Evolutionary conservation across 1,284 basidiomycete species (phyloP).

Genomic region (Trametes sp.): DNA sequence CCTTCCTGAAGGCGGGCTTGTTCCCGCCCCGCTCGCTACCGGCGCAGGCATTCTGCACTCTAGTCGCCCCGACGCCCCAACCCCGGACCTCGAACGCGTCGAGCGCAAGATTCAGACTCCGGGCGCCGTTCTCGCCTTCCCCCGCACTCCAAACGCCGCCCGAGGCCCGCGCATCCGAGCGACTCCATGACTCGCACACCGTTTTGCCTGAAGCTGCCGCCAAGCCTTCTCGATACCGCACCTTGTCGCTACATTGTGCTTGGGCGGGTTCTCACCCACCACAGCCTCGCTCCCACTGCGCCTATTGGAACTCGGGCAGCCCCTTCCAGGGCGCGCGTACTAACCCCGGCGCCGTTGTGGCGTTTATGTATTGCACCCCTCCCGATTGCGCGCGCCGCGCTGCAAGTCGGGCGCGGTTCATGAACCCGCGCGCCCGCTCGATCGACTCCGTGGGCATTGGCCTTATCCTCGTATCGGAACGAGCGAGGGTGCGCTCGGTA

Average conservation of each 20-base stretch:
- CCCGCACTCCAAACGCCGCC: slow-evolving; percentile 10
- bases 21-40: neutral
- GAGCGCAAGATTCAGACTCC: slow-evolving; percentile 15
- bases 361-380: neutral
- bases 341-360: slow-evolving; percentile 12
- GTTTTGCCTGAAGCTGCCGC: slow-evolving; percentile 18
- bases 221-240: slow-evolving; percentile 20
- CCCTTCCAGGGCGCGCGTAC: neutral
- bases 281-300: slow-evolving; percentile 31
- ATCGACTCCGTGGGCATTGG: neutral
- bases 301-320: neutral
- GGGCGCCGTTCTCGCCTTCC: slow-evolving; percentile 15
- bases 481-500: neutral
- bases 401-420: neutral
- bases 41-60: neutral
- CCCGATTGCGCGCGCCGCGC: neutral
- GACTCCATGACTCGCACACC: slow-evolving; percentile 17
- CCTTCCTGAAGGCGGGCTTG: slow-evolving; percentile 7
- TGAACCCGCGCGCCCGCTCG: neutral
- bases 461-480: slow-evolving; percentile 8
- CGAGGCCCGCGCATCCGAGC: slow-evolving; percentile 23
- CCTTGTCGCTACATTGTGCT: slow-evolving; percentile 8
- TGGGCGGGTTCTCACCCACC: slow-evolving; percentile 25
- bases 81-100: slow-evolving; percentile 5
- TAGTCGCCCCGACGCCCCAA: neutral